These are phyloP conservation scores for Fraxinus latifolia DNA, from an alignment of 305 asterid species.

Conservation along the genomic window DNA sequence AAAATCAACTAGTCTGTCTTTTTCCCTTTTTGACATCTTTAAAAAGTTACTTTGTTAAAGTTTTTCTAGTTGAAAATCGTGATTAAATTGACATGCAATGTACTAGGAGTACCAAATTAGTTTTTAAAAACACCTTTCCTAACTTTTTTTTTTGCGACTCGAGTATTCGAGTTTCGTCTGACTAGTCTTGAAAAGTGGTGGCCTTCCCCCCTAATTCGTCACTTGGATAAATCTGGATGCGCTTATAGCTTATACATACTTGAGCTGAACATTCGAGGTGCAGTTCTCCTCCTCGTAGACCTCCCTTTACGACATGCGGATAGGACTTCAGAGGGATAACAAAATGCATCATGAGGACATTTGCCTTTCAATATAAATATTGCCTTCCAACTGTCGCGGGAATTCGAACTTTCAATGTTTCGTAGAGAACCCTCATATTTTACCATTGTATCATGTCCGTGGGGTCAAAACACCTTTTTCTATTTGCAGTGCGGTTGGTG, in stretches of 20 bases:
- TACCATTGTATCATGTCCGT: not conserved
- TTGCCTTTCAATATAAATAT: not conserved
- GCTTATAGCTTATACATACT: not conserved
- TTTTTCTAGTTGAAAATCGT: constrained; percentile 7
- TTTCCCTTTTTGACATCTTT: not conserved
- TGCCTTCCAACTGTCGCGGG: not conserved
- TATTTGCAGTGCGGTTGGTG: not conserved
- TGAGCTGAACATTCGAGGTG: not conserved
- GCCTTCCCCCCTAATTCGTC: not conserved
- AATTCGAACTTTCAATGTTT: too few species aligned
- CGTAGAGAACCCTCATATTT: not conserved
- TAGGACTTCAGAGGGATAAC: not conserved
- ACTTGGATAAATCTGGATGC: too few species aligned
- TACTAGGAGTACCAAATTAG: not conserved
- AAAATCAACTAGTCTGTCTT: not conserved
- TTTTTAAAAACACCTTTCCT: not conserved
- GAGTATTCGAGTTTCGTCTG: not conserved
- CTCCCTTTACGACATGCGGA: not conserved
- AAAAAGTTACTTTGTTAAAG: not conserved
- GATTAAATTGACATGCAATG: not conserved
- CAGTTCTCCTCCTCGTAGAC: not conserved
- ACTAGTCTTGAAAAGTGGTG: not conserved
- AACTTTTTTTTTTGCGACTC: too few species aligned
- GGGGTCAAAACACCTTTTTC: not conserved
- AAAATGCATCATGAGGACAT: not conserved